A percentile compares a stretch with the other conserved stretches of the same genome.
These are phyloP conservation scores for Monilinia laxa DNA, from an alignment of 2,329 filamentous ascomycete species.

Conservation along the genomic window DNA sequence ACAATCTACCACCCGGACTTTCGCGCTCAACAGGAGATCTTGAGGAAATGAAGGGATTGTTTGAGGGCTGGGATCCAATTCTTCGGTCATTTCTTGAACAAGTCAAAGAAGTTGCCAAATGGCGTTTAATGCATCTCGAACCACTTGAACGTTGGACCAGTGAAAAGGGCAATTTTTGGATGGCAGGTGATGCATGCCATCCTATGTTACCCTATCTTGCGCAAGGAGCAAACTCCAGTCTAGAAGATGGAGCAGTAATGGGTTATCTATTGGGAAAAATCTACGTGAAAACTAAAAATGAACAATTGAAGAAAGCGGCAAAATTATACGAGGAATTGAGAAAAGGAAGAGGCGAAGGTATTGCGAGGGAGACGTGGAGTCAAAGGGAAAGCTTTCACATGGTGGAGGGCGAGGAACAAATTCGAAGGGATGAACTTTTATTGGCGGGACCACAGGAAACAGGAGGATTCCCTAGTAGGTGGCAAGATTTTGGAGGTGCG, in stretches of 20 bases:
- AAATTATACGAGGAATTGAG: conserved; percentile 49
- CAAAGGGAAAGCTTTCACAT: conserved; percentile 55
- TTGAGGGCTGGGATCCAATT: conserved; percentile 64
- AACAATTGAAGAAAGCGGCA: conserved; percentile 48
- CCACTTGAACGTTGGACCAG: conserved; percentile 35
- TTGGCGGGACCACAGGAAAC: conserved; percentile 53
- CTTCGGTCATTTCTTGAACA: conserved; percentile 46
- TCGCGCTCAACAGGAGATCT: conserved; percentile 53
- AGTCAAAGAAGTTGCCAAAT: conserved; percentile 63
- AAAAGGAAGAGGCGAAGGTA: conserved; percentile 51
- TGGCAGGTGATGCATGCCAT: conserved; percentile 59
- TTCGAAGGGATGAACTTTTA: conserved; percentile 53
- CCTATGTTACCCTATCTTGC: conserved; percentile 64
- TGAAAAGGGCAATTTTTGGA: conserved; percentile 32
- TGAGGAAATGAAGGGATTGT: conserved; percentile 60
- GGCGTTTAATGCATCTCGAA: conserved; percentile 61
- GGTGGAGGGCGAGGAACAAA: conserved; percentile 55
- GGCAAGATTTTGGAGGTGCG: conserved; percentile 58
- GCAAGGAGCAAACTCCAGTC: conserved; percentile 64
- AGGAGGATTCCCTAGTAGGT: conserved; percentile 60
- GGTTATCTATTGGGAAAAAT: conserved; percentile 57
- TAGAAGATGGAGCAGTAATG: conserved; percentile 68
- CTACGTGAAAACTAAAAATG: conserved; percentile 40
- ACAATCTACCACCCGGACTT: conserved; percentile 57
- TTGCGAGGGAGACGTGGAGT: conserved; percentile 63